Conservation (phyloP, 129 eudicot species). For the Chrysanthemum seticuspe region DNA sequence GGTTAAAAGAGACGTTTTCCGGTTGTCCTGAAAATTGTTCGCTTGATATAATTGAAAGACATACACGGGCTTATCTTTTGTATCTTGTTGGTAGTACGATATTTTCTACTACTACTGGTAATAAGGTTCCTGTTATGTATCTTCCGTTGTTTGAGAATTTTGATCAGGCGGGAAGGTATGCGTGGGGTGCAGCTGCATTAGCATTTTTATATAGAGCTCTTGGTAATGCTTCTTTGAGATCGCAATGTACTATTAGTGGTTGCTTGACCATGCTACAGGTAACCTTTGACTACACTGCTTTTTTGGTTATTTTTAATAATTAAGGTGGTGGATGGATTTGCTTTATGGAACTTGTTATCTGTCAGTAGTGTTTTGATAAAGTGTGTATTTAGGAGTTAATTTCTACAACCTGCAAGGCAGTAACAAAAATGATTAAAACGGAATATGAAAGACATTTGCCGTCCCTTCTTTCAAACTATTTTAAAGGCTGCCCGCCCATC, state of each 20-base stretch:
- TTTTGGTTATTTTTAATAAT: not conserved
- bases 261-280: slow-evolving; percentile 92
- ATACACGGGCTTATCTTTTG: slow-evolving; percentile 91
- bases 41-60: slow-evolving; percentile 52
- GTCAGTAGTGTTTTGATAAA: not conserved
- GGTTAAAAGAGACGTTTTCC: slow-evolving; percentile 86
- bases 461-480: not conserved
- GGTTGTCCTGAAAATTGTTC: slow-evolving; percentile 62
- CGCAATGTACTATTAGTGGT: slow-evolving; percentile 97
- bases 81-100: slow-evolving; percentile 91
- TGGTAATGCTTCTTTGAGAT: slow-evolving; percentile 88
- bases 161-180: slow-evolving; percentile 83
- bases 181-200: slow-evolving; percentile 97
- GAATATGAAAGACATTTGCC: not conserved
- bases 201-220: slow-evolving; percentile 90
- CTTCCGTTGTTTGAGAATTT: slow-evolving; percentile 85
- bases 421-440: not conserved
- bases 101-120: slow-evolving; percentile 97
- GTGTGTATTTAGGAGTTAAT: not conserved
- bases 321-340: not conserved
- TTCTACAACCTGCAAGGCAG: not conserved
- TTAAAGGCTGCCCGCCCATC: not conserved
- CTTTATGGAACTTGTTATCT: not conserved
- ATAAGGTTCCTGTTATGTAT: slow-evolving; percentile 98
- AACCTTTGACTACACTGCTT: not conserved